These are phyloP conservation scores for Boletus sp. DNA, from an alignment of 1,284 basidiomycete species.

Conservation along the genomic window DNA sequence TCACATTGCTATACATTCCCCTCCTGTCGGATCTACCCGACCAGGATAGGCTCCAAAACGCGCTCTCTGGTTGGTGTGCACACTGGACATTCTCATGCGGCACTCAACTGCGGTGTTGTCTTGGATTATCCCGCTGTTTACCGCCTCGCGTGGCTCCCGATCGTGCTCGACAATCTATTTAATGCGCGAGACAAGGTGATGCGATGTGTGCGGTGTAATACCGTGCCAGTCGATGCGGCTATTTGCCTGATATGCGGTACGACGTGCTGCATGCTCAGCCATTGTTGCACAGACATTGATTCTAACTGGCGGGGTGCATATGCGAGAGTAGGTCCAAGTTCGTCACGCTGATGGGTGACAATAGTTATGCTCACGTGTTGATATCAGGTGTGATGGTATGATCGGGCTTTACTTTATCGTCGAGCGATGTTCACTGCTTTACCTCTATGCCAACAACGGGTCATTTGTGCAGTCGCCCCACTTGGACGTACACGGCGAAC, in stretches of 20 bases:
- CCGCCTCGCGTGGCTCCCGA: constrained; percentile 81
- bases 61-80: constrained; percentile 81
- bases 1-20: constrained; percentile 79
- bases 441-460: constrained; percentile 88
- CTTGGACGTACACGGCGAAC: constrained; percentile 93
- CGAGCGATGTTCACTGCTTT: constrained; percentile 92
- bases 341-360: not conserved
- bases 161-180: constrained; percentile 84
- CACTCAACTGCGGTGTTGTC: constrained; percentile 71
- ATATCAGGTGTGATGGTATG: constrained; percentile 82
- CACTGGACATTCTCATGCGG: constrained; percentile 78
- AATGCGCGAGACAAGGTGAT: constrained; percentile 65
- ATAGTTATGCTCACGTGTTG: too few species aligned
- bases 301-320: constrained; percentile 75
- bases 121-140: constrained; percentile 89
- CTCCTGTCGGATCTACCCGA: constrained; percentile 75
- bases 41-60: constrained; percentile 82
- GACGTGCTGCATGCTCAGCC: constrained; percentile 89
- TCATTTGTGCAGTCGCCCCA: constrained; percentile 91
- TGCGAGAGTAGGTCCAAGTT: constrained; percentile 74
- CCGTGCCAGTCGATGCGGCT: constrained; percentile 84
- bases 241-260: constrained; percentile 93
- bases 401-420: constrained; percentile 92
- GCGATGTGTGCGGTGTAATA: constrained; percentile 79
- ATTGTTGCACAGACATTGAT: constrained; percentile 86